phyloP scores from a whole-genome alignment of 2,329 filamentous ascomycete genomes.

The Fusarium xylarioides region DNA sequence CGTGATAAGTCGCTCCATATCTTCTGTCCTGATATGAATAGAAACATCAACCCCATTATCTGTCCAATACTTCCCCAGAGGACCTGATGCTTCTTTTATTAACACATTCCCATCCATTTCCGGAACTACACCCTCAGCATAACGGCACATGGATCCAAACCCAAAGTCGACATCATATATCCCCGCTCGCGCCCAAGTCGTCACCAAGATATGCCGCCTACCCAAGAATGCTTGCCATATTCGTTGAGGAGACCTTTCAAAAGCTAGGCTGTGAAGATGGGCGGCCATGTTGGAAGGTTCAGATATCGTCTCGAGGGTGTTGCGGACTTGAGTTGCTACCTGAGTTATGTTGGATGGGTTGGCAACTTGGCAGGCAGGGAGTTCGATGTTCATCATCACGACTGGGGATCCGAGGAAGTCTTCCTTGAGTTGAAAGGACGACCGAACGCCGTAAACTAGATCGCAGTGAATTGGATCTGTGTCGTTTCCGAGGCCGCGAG shows the following conservation, averaged over 20 bases:
- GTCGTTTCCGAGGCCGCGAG: slow-evolving; percentile 17
- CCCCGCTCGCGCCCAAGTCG: slow-evolving; percentile 40
- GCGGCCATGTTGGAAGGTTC: slow-evolving; percentile 8
- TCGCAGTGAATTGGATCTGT: slow-evolving; percentile 30
- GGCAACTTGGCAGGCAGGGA: slow-evolving; percentile 9
- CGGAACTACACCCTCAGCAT: slow-evolving; percentile 36
- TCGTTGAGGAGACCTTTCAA: slow-evolving; percentile 39
- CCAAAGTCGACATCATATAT: slow-evolving; percentile 43
- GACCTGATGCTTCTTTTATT: slow-evolving; percentile 38
- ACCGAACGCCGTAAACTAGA: slow-evolving; percentile 31
- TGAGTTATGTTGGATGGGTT: background rate
- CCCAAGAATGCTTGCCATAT: slow-evolving; percentile 44
- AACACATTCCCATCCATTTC: slow-evolving; percentile 35
- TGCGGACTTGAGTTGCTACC: slow-evolving; percentile 17
- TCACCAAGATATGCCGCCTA: slow-evolving; percentile 36
- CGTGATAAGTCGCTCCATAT: slow-evolving; percentile 26
- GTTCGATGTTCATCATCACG: slow-evolving; percentile 38
- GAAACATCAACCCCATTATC: slow-evolving; percentile 37
- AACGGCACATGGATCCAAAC: slow-evolving; percentile 17
- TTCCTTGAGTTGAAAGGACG: slow-evolving; percentile 11
- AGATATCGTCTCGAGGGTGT: slow-evolving; percentile 17
- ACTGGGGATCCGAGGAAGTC: slow-evolving; percentile 36
- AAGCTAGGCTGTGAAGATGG: slow-evolving; percentile 32
- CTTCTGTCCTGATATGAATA: slow-evolving; percentile 21
- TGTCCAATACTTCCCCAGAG: slow-evolving; percentile 22